These are phyloP conservation scores for Hypoxylon sp. DNA, from an alignment of 2,329 filamentous ascomycete genomes.

Conservation along the genomic window DNA sequence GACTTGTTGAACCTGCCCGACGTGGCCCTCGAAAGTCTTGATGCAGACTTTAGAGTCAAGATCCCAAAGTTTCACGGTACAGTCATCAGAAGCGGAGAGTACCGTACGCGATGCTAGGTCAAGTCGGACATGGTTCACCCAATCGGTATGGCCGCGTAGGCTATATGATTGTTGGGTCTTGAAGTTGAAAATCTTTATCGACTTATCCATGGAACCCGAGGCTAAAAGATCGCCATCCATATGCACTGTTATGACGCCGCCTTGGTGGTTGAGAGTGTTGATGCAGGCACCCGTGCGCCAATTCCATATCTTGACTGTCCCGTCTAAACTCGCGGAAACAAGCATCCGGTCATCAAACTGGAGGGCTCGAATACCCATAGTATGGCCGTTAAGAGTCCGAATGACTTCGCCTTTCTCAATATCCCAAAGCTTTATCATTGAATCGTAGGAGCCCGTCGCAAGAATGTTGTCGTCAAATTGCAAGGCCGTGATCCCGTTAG, in stretches of 20 bases:
- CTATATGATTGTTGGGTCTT: constrained; percentile 84
- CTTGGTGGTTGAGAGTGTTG: constrained; percentile 83
- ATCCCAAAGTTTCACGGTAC: constrained; percentile 93
- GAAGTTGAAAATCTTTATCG: constrained; percentile 94
- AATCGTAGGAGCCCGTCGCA: constrained; percentile 94
- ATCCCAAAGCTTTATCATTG: constrained; percentile 96
- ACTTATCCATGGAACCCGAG: constrained; percentile 90
- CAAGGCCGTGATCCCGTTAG: constrained; percentile 82
- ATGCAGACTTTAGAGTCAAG: constrained; percentile 87
- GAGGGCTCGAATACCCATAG: constrained; percentile 85
- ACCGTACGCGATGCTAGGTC: constrained; percentile 86
- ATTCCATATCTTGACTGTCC: constrained; percentile 94
- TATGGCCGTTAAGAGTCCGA: constrained; percentile 87
- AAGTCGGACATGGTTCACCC: constrained; percentile 96
- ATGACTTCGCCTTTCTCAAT: constrained; percentile 89
- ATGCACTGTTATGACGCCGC: constrained; percentile 88
- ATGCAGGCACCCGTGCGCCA: constrained; percentile 93
- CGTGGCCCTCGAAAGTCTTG: constrained; percentile 85
- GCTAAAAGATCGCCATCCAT: constrained; percentile 88
- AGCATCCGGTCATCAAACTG: constrained; percentile 95
- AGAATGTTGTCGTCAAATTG: constrained; percentile 89
- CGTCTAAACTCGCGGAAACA: constrained; percentile 90
- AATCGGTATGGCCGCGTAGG: constrained; percentile 88
- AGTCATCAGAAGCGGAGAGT: constrained; percentile 94
- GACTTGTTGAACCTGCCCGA: constrained; percentile 95